These are phyloP conservation scores for Penicillium turbatum DNA, from an alignment of 495 filamentous ascomycete genomes.

Conservation along the genomic window DNA sequence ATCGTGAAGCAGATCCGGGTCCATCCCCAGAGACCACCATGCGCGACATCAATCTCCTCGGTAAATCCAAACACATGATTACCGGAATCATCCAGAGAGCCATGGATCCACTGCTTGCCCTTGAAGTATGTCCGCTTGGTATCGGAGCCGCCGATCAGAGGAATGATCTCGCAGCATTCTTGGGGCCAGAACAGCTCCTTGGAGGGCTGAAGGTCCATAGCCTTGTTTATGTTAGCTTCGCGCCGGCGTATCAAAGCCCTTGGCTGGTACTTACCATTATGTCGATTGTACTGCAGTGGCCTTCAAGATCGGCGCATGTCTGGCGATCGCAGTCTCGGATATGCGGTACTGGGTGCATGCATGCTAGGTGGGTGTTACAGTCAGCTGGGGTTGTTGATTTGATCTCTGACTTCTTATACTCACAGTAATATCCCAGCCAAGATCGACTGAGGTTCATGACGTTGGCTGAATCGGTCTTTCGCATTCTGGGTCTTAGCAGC, in stretches of 20 bases:
- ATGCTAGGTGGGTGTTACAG: slow-evolving; percentile 19
- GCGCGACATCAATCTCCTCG: slow-evolving; percentile 22
- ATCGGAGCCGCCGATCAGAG: not conserved
- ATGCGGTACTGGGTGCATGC: slow-evolving; percentile 29
- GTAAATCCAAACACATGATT: slow-evolving; percentile 30
- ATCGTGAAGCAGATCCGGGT: slow-evolving; percentile 40
- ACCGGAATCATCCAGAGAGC: not conserved
- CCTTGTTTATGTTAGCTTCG: slow-evolving; percentile 12
- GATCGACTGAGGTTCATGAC: slow-evolving; percentile 7
- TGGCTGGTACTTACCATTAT: slow-evolving; percentile 19
- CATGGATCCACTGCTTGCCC: slow-evolving; percentile 19
- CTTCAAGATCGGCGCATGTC: slow-evolving; percentile 28
- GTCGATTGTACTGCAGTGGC: slow-evolving; percentile 19
- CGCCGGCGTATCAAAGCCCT: not conserved
- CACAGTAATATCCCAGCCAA: slow-evolving; percentile 42
- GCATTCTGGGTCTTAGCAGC: slow-evolving; percentile 16
- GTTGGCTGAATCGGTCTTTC: slow-evolving; percentile 3
- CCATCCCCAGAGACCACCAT: slow-evolving; percentile 37
- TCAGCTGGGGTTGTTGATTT: not conserved
- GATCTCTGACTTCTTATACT: slow-evolving; percentile 2
- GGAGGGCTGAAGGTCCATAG: slow-evolving; percentile 16
- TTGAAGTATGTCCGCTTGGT: slow-evolving; percentile 21
- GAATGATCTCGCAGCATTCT: slow-evolving; percentile 21
- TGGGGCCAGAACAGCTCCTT: slow-evolving; percentile 23
- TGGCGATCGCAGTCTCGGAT: slow-evolving; percentile 12